phyloP scores from a whole-genome alignment of 257 asterid genomes.

The Rubia yunnanensis region DNA sequence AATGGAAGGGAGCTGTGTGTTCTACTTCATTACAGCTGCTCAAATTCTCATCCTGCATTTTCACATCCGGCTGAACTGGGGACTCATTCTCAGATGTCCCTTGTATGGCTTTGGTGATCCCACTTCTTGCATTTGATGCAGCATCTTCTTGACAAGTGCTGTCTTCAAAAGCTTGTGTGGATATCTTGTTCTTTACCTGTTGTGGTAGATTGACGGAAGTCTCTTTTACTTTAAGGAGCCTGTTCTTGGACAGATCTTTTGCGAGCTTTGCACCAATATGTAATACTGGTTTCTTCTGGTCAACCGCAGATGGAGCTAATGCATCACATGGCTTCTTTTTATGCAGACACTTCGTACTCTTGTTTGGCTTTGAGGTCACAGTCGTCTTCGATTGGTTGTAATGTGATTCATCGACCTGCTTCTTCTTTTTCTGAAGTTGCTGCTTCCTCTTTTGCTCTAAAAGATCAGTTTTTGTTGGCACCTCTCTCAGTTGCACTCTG shows the following conservation, averaged over 20 bases:
- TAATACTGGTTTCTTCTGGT: conserved; percentile 23
- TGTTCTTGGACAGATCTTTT: conserved; percentile 22
- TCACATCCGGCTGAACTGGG: conserved; percentile 30
- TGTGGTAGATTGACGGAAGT: conserved; percentile 13
- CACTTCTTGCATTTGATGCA: conserved; percentile 24
- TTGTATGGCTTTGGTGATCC: conserved; percentile 15
- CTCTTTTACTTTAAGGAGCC: conserved; percentile 9
- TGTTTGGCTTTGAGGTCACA: conserved; percentile 33
- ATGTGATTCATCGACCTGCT: conserved; percentile 28
- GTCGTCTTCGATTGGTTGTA: conserved; percentile 27
- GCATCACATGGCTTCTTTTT: conserved; percentile 31
- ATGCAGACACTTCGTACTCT: conserved; percentile 18
- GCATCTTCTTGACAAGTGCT: conserved; percentile 36
- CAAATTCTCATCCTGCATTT: conserved; percentile 30
- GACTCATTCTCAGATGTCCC: conserved; percentile 26
- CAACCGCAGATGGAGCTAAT: conserved; percentile 21
- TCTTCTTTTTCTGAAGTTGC: conserved; percentile 32
- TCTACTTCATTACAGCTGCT: conserved; percentile 18
- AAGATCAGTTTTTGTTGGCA: conserved; percentile 23
- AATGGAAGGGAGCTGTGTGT: conserved; percentile 19
- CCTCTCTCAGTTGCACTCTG: conserved; percentile 20
- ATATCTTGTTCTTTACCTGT: conserved; percentile 22
- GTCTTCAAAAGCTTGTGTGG: conserved; percentile 22
- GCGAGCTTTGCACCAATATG: conserved; percentile 20
- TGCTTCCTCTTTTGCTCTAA: conserved; percentile 32